phyloP scores from a whole-genome alignment of 2,329 filamentous ascomycete genomes.

The Neofusicoccum sp. region DNA sequence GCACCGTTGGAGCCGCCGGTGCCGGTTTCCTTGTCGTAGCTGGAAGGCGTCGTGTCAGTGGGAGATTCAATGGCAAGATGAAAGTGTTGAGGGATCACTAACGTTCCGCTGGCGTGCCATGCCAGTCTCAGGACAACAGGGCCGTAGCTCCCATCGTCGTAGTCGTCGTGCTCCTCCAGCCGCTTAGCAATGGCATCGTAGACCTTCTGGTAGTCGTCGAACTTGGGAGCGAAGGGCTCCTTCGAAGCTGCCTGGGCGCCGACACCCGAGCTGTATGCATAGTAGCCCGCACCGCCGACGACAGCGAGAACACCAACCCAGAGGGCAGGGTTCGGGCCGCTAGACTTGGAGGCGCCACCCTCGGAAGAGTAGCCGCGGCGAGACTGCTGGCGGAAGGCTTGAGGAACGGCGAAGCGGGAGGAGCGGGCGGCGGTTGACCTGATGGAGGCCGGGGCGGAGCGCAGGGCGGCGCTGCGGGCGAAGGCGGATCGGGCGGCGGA shows the following conservation, averaged over 20 bases:
- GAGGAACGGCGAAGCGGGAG: slow-evolving; percentile 50
- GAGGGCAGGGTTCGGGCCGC: slow-evolving; percentile 54
- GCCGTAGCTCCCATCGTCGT: slow-evolving; percentile 95
- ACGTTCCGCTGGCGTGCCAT: slow-evolving; percentile 90
- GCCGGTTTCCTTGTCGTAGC: slow-evolving; percentile 79
- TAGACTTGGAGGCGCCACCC: slow-evolving; percentile 28
- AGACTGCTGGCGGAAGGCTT: slow-evolving; percentile 65
- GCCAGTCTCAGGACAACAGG: slow-evolving; percentile 88
- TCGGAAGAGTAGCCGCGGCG: slow-evolving; percentile 73
- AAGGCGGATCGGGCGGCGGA: slow-evolving; percentile 18
- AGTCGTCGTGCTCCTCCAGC: slow-evolving; percentile 88
- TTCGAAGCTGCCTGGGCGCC: slow-evolving; percentile 35
- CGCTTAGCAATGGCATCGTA: slow-evolving; percentile 82
- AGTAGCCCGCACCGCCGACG: slow-evolving; percentile 66
- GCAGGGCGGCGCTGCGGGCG: slow-evolving; percentile 35
- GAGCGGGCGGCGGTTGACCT: slow-evolving; percentile 53
- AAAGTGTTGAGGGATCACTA: slow-evolving; percentile 26
- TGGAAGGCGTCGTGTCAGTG: slow-evolving; percentile 27
- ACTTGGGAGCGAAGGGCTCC: slow-evolving; percentile 67
- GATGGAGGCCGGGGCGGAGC: slow-evolving; percentile 50
- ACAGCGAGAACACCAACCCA: slow-evolving; percentile 62
- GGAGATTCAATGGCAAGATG: neutral
- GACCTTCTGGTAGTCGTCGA: slow-evolving; percentile 92
- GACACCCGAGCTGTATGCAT: slow-evolving; percentile 63
- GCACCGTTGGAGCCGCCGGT: slow-evolving; percentile 96